Evolutionary conservation across 1,284 basidiomycete genomes (phyloP), one percentile per base, ranked within the genome.

Genomic region (Peniophora sp.): DNA sequence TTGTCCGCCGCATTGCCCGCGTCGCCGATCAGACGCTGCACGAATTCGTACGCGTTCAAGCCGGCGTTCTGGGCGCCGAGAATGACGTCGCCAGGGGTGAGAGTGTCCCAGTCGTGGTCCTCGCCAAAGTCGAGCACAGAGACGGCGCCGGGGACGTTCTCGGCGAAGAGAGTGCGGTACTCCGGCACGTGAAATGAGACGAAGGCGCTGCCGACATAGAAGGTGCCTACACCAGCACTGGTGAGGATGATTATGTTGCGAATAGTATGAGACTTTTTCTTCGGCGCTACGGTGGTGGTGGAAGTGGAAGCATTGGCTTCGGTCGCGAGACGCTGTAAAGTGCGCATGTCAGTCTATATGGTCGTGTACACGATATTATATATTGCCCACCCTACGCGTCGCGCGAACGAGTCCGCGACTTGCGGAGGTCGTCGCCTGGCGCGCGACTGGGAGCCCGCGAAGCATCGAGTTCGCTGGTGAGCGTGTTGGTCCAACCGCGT

Each of bases 91-190:
- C 78, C 68, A 20, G 79, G 60, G 20, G 87, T 81, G 47, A 88
- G 68, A 3, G 76, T 79, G 57, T 92, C 86, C 87, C 88, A 91
- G 22, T 83, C 76, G 58, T 85, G 72, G 44, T 81, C 75, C 64
- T 95, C 90, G 6, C 86, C 87, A 62, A 83, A 89, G 54, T 93
- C 84, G 36, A 95, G 75, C 63, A 96, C 75, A 20, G 74, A 62
- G 58, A 88, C 79, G 42, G 85, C 94, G 24, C 85, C 69, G 3
- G 92, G 92, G 47, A 92, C 83, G 53, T 80, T 73, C 60, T 88
- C 83, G 54, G 82, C 75, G 72, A 94, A 94, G 62, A 93, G 76
- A 60, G 92, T 83, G 64, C 85, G 82, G 72, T 90, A 91, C 3
- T 72, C 66, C 57, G 83, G 81, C 63, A 79, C 83, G 60, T 84